Percentiles rank a stretch among this genome's conserved stretches.
phyloP scores from a whole-genome alignment of 2,329 filamentous ascomycete species.

The Catunica adiposa region DNA sequence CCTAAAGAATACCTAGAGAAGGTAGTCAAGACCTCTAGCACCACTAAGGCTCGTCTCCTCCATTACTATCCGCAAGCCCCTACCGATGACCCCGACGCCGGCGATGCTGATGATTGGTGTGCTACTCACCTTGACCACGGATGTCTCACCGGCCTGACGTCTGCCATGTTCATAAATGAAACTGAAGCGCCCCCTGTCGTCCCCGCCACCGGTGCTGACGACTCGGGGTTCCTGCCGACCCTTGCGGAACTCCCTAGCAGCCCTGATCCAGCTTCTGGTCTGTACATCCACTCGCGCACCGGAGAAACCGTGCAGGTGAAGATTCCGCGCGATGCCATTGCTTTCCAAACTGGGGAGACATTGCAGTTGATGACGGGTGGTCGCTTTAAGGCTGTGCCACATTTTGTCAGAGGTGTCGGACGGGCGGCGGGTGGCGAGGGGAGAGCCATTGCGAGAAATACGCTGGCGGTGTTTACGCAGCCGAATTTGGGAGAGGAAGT shows the following conservation, averaged over 20 bases:
- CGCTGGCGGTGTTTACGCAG: conserved; percentile 91
- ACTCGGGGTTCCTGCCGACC: conserved; percentile 24
- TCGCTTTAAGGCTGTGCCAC: conserved; percentile 82
- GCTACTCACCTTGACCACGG: conserved; percentile 82
- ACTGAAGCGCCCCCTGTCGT: conserved; percentile 24
- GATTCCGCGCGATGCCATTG: conserved; percentile 81
- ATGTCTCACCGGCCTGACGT: conserved; percentile 84
- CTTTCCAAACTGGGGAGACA: conserved; percentile 90
- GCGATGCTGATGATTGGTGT: conserved; percentile 77
- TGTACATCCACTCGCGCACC: conserved; percentile 84
- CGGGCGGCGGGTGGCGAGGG: conserved; percentile 29
- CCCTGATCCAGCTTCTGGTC: conserved; percentile 67
- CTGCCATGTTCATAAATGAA: conserved; percentile 92
- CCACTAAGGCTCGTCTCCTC: conserved; percentile 77
- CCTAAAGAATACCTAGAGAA: conserved; percentile 64
- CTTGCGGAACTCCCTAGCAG: conserved; percentile 57
- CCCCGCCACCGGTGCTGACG: conserved; percentile 17
- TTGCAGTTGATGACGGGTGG: conserved; percentile 83
- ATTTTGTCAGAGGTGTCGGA: conserved; percentile 73
- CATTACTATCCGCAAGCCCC: conserved; percentile 69
- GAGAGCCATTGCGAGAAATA: conserved; percentile 55
- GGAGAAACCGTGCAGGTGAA: conserved; percentile 76
- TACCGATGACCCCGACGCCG: conserved; percentile 21
- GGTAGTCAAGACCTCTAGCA: conserved; percentile 70
- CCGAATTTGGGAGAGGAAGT: conserved; percentile 74